Percentiles rank a stretch among this genome's conserved stretches.
Evolutionary conservation across 2,329 filamentous ascomycete species (phyloP).

Genomic region (Aspergillus texensis): DNA sequence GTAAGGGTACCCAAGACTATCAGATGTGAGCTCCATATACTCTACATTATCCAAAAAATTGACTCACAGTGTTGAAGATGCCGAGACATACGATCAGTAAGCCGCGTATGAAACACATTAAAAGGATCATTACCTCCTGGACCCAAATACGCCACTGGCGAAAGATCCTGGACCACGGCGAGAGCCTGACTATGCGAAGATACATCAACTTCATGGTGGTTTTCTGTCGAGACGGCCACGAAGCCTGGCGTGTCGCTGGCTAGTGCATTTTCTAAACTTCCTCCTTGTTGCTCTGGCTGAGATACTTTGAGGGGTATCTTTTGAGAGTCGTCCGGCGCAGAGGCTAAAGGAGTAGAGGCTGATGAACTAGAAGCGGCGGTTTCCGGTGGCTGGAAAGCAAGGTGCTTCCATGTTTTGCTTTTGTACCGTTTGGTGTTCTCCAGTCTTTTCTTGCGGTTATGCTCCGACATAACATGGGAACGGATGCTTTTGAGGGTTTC

Average conservation of each 20-base stretch:
- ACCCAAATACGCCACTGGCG: conserved; percentile 33
- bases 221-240: conserved; percentile 13
- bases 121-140: conserved; percentile 41
- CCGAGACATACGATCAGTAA: conserved; percentile 41
- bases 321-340: conserved; percentile 4
- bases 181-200: conserved; percentile 17
- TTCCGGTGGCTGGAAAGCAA: conserved; percentile 38
- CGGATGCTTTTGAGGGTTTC: conserved; percentile 46
- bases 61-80: conserved; percentile 41
- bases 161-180: conserved; percentile 1
- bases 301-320: conserved; percentile 7
- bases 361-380: conserved; percentile 23
- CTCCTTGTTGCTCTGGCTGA: conserved; percentile 4
- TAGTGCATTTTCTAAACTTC: conserved; percentile 18
- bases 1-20: conserved; percentile 41
- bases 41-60: background rate
- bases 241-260: conserved; percentile 11
- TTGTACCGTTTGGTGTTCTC: conserved; percentile 44
- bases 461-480: conserved; percentile 48
- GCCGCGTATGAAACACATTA: conserved; percentile 36
- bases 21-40: conserved; percentile 11
- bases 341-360: conserved; percentile 3
- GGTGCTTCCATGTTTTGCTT: conserved; percentile 41
- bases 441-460: conserved; percentile 45
- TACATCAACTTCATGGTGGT: conserved; percentile 19